Evolutionary conservation across 352 stramenopile species (phyloP).

Genomic region (Pythium sp.): DNA sequence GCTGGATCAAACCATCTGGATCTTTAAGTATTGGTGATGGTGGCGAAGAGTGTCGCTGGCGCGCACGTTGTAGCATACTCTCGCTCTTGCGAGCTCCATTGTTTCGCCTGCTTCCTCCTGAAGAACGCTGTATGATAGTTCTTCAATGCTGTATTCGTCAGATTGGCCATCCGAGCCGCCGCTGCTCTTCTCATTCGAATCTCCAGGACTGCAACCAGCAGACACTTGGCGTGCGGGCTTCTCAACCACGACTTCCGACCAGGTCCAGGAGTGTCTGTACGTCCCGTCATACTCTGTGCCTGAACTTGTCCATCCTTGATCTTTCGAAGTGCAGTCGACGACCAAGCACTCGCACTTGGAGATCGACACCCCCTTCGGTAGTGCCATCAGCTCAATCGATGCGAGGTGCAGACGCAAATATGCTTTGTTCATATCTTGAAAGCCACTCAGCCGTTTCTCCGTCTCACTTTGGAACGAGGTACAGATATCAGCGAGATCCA

Average conservation of each 20-base stretch:
- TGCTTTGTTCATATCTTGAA: constrained; percentile 46
- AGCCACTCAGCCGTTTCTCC: background rate
- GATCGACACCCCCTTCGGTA: constrained; percentile 39
- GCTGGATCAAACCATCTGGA: background rate
- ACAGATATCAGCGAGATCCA: background rate
- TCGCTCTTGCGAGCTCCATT: background rate
- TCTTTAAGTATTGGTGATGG: background rate
- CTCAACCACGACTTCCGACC: constrained; percentile 47
- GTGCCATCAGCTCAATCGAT: constrained; percentile 22
- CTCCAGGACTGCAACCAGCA: background rate
- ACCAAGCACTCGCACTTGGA: constrained; percentile 39
- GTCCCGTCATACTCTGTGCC: constrained; percentile 42
- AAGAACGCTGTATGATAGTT: background rate
- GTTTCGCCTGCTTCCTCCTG: background rate
- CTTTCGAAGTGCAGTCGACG: constrained; percentile 54
- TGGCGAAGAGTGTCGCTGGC: background rate
- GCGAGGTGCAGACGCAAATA: constrained; percentile 47
- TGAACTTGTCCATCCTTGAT: constrained; percentile 63
- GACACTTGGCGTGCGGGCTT: constrained; percentile 14
- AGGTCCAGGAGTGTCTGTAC: constrained; percentile 53
- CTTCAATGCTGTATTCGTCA: background rate
- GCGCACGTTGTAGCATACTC: background rate
- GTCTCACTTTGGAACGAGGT: background rate
- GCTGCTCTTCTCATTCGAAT: background rate
- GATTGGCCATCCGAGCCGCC: background rate